Base-by-base conservation (phyloP, 2,329 filamentous ascomycete genomes). In the Ceratocystis huliohia region DNA sequence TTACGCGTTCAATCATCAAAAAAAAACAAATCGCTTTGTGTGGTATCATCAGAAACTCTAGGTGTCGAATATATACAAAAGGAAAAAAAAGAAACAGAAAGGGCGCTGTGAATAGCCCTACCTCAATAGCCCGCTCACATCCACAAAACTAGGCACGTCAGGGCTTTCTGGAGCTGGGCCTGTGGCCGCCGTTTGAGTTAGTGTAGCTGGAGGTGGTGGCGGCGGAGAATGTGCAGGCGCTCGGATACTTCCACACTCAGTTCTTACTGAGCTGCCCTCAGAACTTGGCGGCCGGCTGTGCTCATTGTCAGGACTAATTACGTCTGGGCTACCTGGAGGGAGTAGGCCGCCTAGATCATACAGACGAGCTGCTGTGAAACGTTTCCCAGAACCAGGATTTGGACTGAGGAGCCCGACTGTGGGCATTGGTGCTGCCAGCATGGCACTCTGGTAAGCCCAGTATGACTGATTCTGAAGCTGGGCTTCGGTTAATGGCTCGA, bases 271-370 rank as follows among this genome's bases (percentile, higher is more conserved):
- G 53, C 44, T 41, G 22, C 44, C 61, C 8, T 28, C 25, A 10
- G 53, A 57, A 30, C 53, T 30, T 30, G 28, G 50, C 25, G 50
- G 28, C 25, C 15, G 25, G 13, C n/a, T 22, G 53, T 17, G 25
- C 13, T 33, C 15, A 2, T 57, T 30, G 6, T 8, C 28, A 30
- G 33, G 15, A 45, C 45, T 62, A 25, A 22, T n/a, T n/a, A 53
- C n/a, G 3, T 15, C 45, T 10, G 41, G 44, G 13, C 45, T 69
- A 56, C 75, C 72, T 0, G 82, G 79, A 2, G 74, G 76, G 4
- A 86, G 72, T 17, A 84, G 74, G 0, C 81, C 83, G 7, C 82
- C 80, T 0, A 85, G 72, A 69, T 86, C 84, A 69, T 84, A 82
- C 5, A 86, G 73, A n/a, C 86, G 71, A 0, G 82, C 80, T 0